Evolutionary conservation across 1,284 basidiomycete species (phyloP).

Genomic region (Ganoderma sp.): DNA sequence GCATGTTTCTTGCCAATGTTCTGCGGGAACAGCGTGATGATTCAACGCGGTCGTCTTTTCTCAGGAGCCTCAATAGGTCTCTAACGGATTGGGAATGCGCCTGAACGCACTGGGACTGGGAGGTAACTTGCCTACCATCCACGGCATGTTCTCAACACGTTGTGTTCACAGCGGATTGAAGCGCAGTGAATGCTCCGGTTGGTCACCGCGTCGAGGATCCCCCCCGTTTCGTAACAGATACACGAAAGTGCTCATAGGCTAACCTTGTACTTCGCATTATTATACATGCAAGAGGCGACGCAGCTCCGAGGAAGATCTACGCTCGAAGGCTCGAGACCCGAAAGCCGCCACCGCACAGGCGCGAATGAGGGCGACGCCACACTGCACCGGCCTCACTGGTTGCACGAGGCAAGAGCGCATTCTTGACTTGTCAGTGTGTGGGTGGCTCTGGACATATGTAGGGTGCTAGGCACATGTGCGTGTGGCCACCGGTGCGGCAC

Average conservation of each 20-base stretch:
- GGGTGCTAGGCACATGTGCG: background rate
- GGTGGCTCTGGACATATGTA: background rate
- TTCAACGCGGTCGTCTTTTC: too few relatives aligned
- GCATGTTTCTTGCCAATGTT: background rate
- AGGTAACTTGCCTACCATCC: background rate
- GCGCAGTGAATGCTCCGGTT: background rate
- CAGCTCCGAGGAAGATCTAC: background rate
- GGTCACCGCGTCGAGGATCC: background rate
- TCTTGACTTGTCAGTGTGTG: background rate
- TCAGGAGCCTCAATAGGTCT: background rate
- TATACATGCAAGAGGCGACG: background rate
- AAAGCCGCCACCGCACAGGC: background rate
- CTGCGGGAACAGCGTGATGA: background rate
- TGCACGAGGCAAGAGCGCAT: constrained; percentile 9
- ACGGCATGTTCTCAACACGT: background rate
- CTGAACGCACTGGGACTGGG: background rate
- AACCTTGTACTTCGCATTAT: background rate
- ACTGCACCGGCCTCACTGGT: constrained; percentile 1
- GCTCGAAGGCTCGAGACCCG: background rate
- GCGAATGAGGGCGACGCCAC: background rate
- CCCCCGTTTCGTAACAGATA: background rate
- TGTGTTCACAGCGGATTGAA: background rate
- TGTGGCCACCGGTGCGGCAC: background rate
- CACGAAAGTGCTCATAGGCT: background rate
- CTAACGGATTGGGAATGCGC: background rate